Percentiles rank a stretch among this genome's conserved stretches.
phyloP scores from a whole-genome alignment of 768 basidiomycete genomes.

The Lentinula guzmanii region DNA sequence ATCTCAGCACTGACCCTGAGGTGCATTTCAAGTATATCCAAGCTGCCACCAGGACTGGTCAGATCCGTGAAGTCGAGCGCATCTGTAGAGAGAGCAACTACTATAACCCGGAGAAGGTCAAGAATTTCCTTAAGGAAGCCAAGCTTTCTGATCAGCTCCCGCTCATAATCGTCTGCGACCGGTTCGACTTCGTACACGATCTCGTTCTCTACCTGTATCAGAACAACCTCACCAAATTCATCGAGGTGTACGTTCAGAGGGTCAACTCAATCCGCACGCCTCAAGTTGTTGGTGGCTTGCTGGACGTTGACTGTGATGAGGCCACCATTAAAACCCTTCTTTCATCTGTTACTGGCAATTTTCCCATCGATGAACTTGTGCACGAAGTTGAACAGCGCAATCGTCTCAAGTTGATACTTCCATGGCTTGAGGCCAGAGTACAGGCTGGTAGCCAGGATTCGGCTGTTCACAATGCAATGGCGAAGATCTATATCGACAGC shows the following conservation, averaged over 20 bases:
- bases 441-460: conserved; percentile 92
- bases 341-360: conserved; percentile 90
- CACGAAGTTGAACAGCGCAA: conserved; percentile 96
- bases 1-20: conserved; percentile 92
- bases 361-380: conserved; percentile 97
- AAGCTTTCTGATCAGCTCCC: conserved; percentile 95
- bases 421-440: conserved; percentile 93
- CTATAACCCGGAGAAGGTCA: conserved; percentile 99
- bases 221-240: conserved; percentile 93
- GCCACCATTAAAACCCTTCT: conserved; percentile 91
- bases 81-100: conserved; percentile 96
- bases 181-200: conserved; percentile 99
- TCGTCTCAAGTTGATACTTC: conserved; percentile 91
- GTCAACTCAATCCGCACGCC: conserved; percentile 97
- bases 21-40: conserved; percentile 99
- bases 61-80: conserved; percentile 98
- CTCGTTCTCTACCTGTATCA: conserved; percentile 98
- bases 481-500: conserved; percentile 98
- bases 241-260: conserved; percentile 99
- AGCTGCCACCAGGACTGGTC: conserved; percentile 95
- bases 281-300: conserved; percentile 91
- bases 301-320: conserved; percentile 99
- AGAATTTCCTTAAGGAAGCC: conserved; percentile 99
- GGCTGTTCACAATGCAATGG: conserved; percentile 93
- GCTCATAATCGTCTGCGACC: conserved; percentile 99